Evolutionary conservation across 768 basidiomycete genomes (phyloP), one percentile per base, ranked within the genome.

Genomic region (Panus rudis): DNA sequence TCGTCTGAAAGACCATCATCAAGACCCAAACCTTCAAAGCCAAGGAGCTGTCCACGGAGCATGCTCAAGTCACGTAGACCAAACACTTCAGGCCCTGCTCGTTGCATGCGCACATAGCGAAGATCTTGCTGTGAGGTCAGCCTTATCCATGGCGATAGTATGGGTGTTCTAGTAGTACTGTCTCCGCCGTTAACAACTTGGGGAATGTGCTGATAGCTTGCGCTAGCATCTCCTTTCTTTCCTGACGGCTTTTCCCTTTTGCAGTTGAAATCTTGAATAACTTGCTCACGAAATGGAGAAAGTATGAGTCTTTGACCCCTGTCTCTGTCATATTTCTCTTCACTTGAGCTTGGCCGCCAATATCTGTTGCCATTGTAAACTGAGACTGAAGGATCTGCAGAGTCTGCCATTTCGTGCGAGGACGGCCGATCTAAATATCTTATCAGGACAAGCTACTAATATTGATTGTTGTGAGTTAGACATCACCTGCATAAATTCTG

Each of bases 181-280:
- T 51, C 49, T 37, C 54, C 58, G 21, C 52, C 53, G 41, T 61
- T 52, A n/a, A 63, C 52, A n/a, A n/a, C n/a, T n/a, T n/a, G n/a
- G n/a, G n/a, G n/a, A n/a, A n/a, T n/a, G n/a, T n/a, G 16, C 10
- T 16, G 16, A 30, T 16, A 10, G 10, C 16, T 30, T 30, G 10
- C 10, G 10, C 28, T 10, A 30, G 28, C 28, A 16, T 16, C 10
- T 10, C 28, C 28, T 30, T 10, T 16, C 28, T 10, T 10, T 30
- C 10, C 10, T 30, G 28, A 10, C 16, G 28, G 10, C 28, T 10
- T 16, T 30, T 30, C 10, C 16, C 10, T 30, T 30, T 30, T 10
- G 10, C 10, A 10, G 28, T 10, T 16, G 28, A 30, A 30, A 30
- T n/a, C n/a, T n/a, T n/a, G n/a, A n/a, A 30, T 10, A 30, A 16